phyloP scores from a whole-genome alignment of 768 basidiomycete genomes.

The Boletus vinaceobasis region DNA sequence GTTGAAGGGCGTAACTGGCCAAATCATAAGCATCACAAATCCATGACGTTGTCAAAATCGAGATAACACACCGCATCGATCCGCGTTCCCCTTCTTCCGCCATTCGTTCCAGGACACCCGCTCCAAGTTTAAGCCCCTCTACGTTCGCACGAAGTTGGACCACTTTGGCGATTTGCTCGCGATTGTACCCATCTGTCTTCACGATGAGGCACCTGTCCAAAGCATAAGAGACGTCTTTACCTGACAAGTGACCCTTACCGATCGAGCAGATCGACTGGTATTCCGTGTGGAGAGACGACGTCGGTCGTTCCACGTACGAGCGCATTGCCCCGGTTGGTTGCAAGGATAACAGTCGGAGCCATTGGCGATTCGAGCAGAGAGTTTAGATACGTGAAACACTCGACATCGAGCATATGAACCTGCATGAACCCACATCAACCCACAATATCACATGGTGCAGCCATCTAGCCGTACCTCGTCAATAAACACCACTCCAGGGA shows the following conservation, averaged over 20 bases:
- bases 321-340: slow-evolving; percentile 91
- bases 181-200: slow-evolving; percentile 79
- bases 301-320: slow-evolving; percentile 93
- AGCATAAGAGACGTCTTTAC: slow-evolving; percentile 6
- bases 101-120: slow-evolving; percentile 75
- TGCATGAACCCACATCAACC: slow-evolving; percentile 31
- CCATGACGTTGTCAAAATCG: slow-evolving; percentile 1
- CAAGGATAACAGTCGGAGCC: slow-evolving; percentile 96
- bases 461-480: slow-evolving; percentile 71
- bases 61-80: slow-evolving; percentile 63
- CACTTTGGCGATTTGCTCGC: slow-evolving; percentile 83
- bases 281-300: slow-evolving; percentile 86
- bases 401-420: slow-evolving; percentile 99
- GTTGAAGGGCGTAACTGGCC: slow-evolving; percentile 81
- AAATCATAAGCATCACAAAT: slow-evolving; percentile 7
- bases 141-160: slow-evolving; percentile 82
- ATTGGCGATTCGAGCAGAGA: slow-evolving; percentile 92
- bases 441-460: not conserved
- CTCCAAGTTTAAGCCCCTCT: slow-evolving; percentile 76
- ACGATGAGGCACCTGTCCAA: slow-evolving; percentile 83
- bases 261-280: slow-evolving; percentile 92
- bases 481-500: slow-evolving; percentile 97
- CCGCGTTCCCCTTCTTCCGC: slow-evolving; percentile 79
- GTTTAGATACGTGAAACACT: slow-evolving; percentile 98
- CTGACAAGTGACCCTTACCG: slow-evolving; percentile 45